Base-by-base conservation (phyloP, 163 green algal genomes). In the Smithsoniella earleae region DNA sequence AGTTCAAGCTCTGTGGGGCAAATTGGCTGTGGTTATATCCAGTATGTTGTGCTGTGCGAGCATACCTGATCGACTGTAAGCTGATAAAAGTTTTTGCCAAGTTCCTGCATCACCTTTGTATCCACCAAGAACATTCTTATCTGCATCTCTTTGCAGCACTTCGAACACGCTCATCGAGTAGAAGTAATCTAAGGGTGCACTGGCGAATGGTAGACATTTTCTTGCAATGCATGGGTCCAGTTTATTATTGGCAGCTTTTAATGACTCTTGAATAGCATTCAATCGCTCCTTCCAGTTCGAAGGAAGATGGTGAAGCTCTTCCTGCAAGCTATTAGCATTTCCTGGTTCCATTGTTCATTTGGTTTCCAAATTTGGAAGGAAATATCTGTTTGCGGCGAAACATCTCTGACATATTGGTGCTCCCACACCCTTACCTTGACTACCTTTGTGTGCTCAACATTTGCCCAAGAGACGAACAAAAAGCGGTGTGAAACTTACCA, bases 71-170 rank as follows among this genome's bases (percentile, higher is more conserved):
- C 16, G 28, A 27, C 22, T n/a, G 16, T 65, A 65, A 10, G 52
- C 52, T 30, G 22, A 13, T 36, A 65, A 10, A 65, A 65, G 28
- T 22, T 30, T 65, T 13, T 65, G n/a, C 52, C 52, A 65, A 22
- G 22, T 65, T n/a, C 52, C 52, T 27, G 52, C 52, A 13, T 65
- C 52, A 8, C 52, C 52, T 65, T 0, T 65, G 52, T 28, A 65
- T 13, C 52, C 8, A 20, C 52, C 52, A 30, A 65, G 22, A n/a
- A 65, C 20, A 30, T 30, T 27, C 20, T 30, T 27, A n/a, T 65
- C 10, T 36, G 20, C 22, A 30, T 65, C 31, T 20, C n/a, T 13
- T 65, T 65, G 28, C 22, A 65, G 22, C 52, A 28, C n/a, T 13
- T 65, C 52, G 31, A 30, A 27, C 20, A 65, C 52, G 18, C n/a